Evolutionary conservation across 768 basidiomycete species (phyloP).

Genomic region (Leccinum variicolor): DNA sequence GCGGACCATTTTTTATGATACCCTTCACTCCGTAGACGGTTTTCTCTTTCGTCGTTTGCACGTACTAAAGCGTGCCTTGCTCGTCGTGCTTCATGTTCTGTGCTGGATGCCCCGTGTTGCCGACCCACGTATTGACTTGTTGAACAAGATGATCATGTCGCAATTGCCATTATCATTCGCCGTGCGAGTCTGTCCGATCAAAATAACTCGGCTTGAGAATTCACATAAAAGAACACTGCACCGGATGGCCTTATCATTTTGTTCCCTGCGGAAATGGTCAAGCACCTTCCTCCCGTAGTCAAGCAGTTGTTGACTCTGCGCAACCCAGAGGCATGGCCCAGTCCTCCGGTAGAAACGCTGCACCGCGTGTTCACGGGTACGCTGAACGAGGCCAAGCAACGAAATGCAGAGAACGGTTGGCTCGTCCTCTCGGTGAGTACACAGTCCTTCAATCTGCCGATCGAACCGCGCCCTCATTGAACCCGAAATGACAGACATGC

Average conservation of each 20-base stretch:
- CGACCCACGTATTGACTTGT: slow-evolving; percentile 18
- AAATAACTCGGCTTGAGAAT: neutral
- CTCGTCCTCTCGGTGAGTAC: slow-evolving; percentile 67
- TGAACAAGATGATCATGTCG: slow-evolving; percentile 17
- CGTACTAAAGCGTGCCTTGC: slow-evolving; percentile 2
- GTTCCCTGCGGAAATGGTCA: slow-evolving; percentile 30
- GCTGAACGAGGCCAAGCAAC: slow-evolving; percentile 59
- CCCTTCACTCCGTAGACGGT: slow-evolving; percentile 14
- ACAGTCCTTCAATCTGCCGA: slow-evolving; percentile 7
- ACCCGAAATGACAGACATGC: slow-evolving; percentile 59
- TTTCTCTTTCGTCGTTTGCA: neutral
- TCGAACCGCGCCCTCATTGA: slow-evolving; percentile 23
- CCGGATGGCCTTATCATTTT: neutral
- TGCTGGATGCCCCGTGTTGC: slow-evolving; percentile 23
- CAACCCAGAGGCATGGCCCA: slow-evolving; percentile 55
- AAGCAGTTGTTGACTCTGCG: slow-evolving; percentile 72
- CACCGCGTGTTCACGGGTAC: slow-evolving; percentile 57
- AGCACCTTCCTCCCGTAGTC: slow-evolving; percentile 56
- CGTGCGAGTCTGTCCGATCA: neutral
- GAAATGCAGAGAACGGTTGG: slow-evolving; percentile 75
- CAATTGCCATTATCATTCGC: neutral
- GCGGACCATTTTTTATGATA: slow-evolving; percentile 16
- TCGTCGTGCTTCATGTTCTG: slow-evolving; percentile 15
- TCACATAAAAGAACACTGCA: slow-evolving; percentile 6
- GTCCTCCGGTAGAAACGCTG: slow-evolving; percentile 53